These are phyloP conservation scores for Tetradesmus lagerheimii DNA, from an alignment of 139 green algal species.

Conservation along the genomic window DNA sequence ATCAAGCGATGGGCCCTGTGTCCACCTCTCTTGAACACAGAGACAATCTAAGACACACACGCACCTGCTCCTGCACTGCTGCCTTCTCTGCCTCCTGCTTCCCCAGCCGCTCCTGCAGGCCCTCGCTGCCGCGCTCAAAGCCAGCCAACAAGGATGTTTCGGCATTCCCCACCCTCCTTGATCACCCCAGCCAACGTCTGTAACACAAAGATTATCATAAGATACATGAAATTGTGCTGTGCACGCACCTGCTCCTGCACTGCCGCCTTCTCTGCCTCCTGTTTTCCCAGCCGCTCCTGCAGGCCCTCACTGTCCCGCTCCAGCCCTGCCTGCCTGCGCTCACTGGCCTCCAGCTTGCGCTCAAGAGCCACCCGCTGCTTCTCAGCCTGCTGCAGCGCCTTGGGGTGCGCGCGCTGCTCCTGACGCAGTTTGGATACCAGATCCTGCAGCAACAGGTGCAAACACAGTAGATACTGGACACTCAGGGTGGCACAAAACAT, in stretches of 20 bases:
- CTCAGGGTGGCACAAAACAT: too few species aligned
- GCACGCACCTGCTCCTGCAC: constrained; percentile 39
- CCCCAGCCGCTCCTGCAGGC: constrained; percentile 15
- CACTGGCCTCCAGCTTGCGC: constrained; percentile 21
- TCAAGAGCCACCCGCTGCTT: constrained; percentile 32
- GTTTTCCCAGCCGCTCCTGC: constrained; percentile 28
- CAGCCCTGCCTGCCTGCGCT: constrained; percentile 6
- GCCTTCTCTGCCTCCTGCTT: constrained; percentile 18
- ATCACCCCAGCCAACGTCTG: too few species aligned
- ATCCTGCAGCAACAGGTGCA: too few species aligned
- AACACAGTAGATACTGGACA: too few species aligned
- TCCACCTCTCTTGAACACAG: too few species aligned
- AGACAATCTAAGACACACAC: too few species aligned
- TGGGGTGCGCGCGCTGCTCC: constrained; percentile 34
- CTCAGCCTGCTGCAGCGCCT: constrained; percentile 32
- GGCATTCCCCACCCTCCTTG: too few species aligned
- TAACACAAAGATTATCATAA: too few species aligned
- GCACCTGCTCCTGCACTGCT: neutral
- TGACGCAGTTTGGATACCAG: neutral
- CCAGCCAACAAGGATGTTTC: too few species aligned
- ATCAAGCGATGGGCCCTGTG: too few species aligned
- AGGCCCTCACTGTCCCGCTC: constrained; percentile 24
- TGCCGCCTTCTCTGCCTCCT: constrained; percentile 26
- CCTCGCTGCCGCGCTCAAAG: too few species aligned
- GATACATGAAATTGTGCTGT: neutral